Conservation (phyloP, 352 stramenopile species). For the Pythium rishiriense region DNA sequence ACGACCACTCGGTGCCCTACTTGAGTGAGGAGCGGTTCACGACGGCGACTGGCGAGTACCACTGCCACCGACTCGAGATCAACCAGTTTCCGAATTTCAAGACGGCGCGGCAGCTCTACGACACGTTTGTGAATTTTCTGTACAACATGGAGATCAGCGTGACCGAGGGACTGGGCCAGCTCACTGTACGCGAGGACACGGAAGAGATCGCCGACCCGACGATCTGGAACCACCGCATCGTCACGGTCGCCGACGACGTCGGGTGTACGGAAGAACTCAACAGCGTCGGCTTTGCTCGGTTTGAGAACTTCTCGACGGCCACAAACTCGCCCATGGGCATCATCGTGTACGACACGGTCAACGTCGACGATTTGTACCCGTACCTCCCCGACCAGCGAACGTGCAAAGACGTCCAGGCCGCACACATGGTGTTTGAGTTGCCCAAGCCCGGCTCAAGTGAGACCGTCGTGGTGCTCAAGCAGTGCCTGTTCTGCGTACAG, state of each 20-base stretch:
- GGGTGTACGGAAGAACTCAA: conserved; percentile 25
- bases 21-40: conserved; percentile 8
- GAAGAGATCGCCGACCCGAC: conserved; percentile 9
- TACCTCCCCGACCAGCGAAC: conserved; percentile 30
- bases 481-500: conserved; percentile 6
- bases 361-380: conserved; percentile 47
- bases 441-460: background rate
- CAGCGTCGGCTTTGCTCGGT: conserved; percentile 30
- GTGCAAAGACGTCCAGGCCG: conserved; percentile 7
- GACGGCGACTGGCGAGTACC: conserved; percentile 2
- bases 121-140: conserved; percentile 39
- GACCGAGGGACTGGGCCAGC: conserved; percentile 42
- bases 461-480: conserved; percentile 8
- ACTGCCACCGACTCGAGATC: conserved; percentile 31
- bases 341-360: conserved; percentile 37
- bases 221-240: conserved; percentile 43
- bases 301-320: conserved; percentile 17
- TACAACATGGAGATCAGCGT: conserved; percentile 56
- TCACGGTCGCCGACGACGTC: conserved; percentile 27
- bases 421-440: background rate
- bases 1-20: conserved; percentile 9
- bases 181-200: conserved; percentile 27
- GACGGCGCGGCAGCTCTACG: conserved; percentile 35
- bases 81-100: conserved; percentile 47
- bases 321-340: conserved; percentile 26